A percentile compares a stretch with the other conserved stretches of the same genome.
Conservation (phyloP, 768 basidiomycete genomes). For the Suillus placidus region DNA sequence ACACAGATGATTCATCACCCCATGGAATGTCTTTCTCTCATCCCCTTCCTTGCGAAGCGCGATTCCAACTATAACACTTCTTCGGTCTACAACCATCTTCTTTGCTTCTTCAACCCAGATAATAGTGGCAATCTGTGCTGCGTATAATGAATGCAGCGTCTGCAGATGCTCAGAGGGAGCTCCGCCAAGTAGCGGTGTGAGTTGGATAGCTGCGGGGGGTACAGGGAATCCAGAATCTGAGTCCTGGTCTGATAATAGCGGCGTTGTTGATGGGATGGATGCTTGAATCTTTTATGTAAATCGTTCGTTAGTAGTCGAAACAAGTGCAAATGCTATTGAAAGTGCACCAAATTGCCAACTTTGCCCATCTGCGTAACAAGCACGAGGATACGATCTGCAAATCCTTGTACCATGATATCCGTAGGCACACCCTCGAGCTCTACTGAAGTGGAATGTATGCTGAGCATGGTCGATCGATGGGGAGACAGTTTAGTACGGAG, state of each 20-base stretch:
- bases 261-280: slow-evolving; percentile 65
- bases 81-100: slow-evolving; percentile 45
- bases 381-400: slow-evolving; percentile 80
- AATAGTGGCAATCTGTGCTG: slow-evolving; percentile 84
- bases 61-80: slow-evolving; percentile 74
- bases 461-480: slow-evolving; percentile 22
- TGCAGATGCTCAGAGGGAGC: slow-evolving; percentile 69
- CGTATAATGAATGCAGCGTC: slow-evolving; percentile 78
- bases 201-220: slow-evolving; percentile 71
- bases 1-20: slow-evolving; percentile 51
- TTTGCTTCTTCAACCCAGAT: slow-evolving; percentile 65
- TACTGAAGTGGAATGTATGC: slow-evolving; percentile 46
- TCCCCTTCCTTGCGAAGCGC: slow-evolving; percentile 52
- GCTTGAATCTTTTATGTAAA: slow-evolving; percentile 77
- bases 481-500: background rate
- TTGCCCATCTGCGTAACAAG: slow-evolving; percentile 89
- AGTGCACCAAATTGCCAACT: slow-evolving; percentile 79
- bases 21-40: slow-evolving; percentile 50
- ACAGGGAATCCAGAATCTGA: slow-evolving; percentile 46
- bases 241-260: slow-evolving; percentile 41
- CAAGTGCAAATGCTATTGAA: slow-evolving; percentile 9
- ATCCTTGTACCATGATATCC: slow-evolving; percentile 77
- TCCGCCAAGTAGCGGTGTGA: slow-evolving; percentile 78
- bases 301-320: background rate
- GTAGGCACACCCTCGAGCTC: slow-evolving; percentile 61